phyloP scores from a whole-genome alignment of 2,329 filamentous ascomycete species.

The Aspergillus pseudoglaucus region DNA sequence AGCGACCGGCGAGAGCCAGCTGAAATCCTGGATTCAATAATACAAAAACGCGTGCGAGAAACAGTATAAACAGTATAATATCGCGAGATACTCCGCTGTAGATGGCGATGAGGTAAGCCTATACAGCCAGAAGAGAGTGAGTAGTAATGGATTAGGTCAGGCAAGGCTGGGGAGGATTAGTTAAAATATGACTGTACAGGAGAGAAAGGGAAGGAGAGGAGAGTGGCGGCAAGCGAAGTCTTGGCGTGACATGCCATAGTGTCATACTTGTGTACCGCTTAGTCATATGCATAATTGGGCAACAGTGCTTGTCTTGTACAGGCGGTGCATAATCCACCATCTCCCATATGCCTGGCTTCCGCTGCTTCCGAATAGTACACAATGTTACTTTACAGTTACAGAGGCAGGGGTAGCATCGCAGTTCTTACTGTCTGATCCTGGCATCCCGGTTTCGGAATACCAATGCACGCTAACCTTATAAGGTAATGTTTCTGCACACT shows the following conservation, averaged over 20 bases:
- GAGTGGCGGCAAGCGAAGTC: constrained; percentile 1
- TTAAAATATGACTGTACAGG: constrained; percentile 11
- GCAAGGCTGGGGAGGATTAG: constrained; percentile 8
- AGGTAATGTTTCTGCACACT: too few relatives aligned
- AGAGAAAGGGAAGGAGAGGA: constrained; percentile 1
- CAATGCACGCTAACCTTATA: too few relatives aligned
- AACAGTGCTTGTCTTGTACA: too few relatives aligned
- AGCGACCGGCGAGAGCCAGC: constrained; percentile 13
- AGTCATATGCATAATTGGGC: background rate
- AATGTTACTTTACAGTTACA: too few relatives aligned
- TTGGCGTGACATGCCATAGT: background rate
- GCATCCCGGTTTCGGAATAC: too few relatives aligned
- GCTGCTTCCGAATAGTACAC: too few relatives aligned
- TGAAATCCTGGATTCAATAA: constrained; percentile 5
- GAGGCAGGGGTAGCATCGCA: too few relatives aligned
- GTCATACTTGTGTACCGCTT: background rate
- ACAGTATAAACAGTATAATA: too few relatives aligned
- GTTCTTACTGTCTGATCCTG: too few relatives aligned
- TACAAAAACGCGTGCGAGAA: too few relatives aligned
- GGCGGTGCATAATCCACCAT: too few relatives aligned
- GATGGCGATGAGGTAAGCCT: background rate
- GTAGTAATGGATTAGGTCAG: background rate
- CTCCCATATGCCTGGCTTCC: too few relatives aligned
- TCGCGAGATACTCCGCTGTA: background rate
- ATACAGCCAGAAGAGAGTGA: background rate